These are phyloP conservation scores for Pontederia crassipes DNA, from an alignment of 176 grass and related monocot genomes.

Conservation along the genomic window DNA sequence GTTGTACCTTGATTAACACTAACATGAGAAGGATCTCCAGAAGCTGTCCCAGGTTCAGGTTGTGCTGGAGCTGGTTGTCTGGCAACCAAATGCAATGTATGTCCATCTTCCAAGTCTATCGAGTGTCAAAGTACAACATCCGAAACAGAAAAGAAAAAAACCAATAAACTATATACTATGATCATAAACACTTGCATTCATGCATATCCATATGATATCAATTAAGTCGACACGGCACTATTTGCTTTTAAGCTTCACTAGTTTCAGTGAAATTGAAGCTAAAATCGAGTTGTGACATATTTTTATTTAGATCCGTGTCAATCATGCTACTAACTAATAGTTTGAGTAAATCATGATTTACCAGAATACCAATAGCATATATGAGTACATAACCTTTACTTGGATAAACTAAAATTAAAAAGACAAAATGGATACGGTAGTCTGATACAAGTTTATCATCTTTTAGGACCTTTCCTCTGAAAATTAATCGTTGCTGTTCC, in stretches of 20 bases:
- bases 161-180: not conserved
- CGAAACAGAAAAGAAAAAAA: not conserved
- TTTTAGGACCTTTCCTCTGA: conserved; percentile 80
- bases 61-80: conserved; percentile 45
- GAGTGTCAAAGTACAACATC: conserved; percentile 11
- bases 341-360: too few relatives aligned
- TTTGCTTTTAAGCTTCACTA: too few relatives aligned
- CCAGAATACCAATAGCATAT: too few relatives aligned
- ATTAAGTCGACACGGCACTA: too few relatives aligned
- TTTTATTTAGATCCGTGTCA: too few relatives aligned
- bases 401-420: not conserved
- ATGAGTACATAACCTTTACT: not conserved
- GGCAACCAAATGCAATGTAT: conserved; percentile 88
- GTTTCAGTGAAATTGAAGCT: too few relatives aligned
- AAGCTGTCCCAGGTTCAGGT: conserved; percentile 33
- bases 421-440: conserved; percentile 76
- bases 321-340: too few relatives aligned
- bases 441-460: conserved; percentile 74
- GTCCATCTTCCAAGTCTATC: conserved; percentile 77
- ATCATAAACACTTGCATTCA: not conserved
- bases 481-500: conserved; percentile 79
- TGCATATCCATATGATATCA: not conserved
- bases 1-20: conserved; percentile 33
- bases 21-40: conserved; percentile 33
- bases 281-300: too few relatives aligned